Percentiles rank a stretch among this genome's conserved stretches.
Conservation (phyloP, 129 eudicot species). For the Lactuca sativa region DNA sequence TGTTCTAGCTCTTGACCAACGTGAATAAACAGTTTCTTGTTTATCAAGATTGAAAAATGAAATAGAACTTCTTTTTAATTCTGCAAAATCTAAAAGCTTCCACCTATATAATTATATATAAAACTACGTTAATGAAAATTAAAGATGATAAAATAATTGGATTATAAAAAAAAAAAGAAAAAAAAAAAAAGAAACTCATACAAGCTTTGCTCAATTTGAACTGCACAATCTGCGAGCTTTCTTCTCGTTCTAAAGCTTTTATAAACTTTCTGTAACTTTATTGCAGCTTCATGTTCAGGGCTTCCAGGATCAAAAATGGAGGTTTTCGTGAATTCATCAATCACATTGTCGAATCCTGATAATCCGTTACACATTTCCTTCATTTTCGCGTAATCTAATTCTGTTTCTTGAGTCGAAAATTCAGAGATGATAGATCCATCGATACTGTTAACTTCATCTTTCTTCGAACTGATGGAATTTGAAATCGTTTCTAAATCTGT, state of each 20-base stretch:
- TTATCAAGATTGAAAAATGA: slow-evolving; percentile 92
- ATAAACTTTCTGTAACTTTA: slow-evolving; percentile 94
- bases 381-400: slow-evolving; percentile 38
- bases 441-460: slow-evolving; percentile 34
- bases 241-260: slow-evolving; percentile 94
- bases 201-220: slow-evolving; percentile 94
- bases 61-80: slow-evolving; percentile 78
- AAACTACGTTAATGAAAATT: slow-evolving; percentile 5
- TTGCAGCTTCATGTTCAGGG: slow-evolving; percentile 87
- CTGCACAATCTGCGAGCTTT: slow-evolving; percentile 97
- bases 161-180: background rate
- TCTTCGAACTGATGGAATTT: slow-evolving; percentile 20
- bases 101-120: slow-evolving; percentile 51
- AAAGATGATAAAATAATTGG: background rate
- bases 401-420: slow-evolving; percentile 34
- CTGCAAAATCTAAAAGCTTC: slow-evolving; percentile 93
- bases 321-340: slow-evolving; percentile 33
- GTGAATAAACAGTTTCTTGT: slow-evolving; percentile 89
- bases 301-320: slow-evolving; percentile 44
- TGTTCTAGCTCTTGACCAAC: slow-evolving; percentile 97
- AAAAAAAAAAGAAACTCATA: slow-evolving; percentile 22
- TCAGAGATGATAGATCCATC: slow-evolving; percentile 52
- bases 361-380: slow-evolving; percentile 37
- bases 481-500: slow-evolving; percentile 53
- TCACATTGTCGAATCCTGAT: slow-evolving; percentile 43